A percentile compares a stretch with the other conserved stretches of the same genome.
These are phyloP conservation scores for Leishmania major DNA, from an alignment of 208 protist genomes.

Conservation along the genomic window DNA sequence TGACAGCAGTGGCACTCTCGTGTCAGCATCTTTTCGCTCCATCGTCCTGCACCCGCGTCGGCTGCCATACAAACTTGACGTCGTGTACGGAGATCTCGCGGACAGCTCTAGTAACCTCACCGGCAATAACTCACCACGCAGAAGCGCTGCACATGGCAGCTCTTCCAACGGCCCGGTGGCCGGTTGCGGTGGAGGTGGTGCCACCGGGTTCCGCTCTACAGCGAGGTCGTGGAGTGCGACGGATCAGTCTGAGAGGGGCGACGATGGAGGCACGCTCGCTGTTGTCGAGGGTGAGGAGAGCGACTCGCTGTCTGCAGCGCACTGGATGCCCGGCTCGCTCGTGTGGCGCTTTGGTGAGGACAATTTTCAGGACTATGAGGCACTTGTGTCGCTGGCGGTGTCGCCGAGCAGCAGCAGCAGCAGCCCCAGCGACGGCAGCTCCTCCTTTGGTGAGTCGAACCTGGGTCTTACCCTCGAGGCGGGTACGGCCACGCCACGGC, in stretches of 20 bases:
- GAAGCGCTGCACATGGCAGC: neutral
- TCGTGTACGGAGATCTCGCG: conserved; percentile 7
- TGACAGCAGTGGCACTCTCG: conserved; percentile 17
- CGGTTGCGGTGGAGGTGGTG: neutral
- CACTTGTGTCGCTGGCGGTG: neutral
- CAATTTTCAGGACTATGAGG: neutral
- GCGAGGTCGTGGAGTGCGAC: neutral
- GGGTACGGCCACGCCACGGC: neutral
- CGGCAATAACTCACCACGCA: neutral
- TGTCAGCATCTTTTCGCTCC: conserved; percentile 12
- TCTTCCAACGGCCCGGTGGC: neutral
- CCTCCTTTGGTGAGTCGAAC: neutral
- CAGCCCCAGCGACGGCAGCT: neutral
- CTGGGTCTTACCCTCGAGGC: neutral
- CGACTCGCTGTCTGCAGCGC: neutral
- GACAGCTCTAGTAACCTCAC: neutral
- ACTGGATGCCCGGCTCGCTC: neutral
- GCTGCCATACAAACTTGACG: conserved; percentile 9
- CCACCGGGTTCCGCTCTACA: neutral
- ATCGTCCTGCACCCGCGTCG: conserved; percentile 25
- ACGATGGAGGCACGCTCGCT: neutral
- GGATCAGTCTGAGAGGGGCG: neutral
- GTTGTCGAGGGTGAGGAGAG: neutral
- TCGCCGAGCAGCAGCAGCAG: neutral
- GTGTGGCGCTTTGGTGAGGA: neutral